Evolutionary conservation across 2,329 filamentous ascomycete species (phyloP), one percentile per base, ranked within the genome.

Genomic region (Gliomastix tumulicola): DNA sequence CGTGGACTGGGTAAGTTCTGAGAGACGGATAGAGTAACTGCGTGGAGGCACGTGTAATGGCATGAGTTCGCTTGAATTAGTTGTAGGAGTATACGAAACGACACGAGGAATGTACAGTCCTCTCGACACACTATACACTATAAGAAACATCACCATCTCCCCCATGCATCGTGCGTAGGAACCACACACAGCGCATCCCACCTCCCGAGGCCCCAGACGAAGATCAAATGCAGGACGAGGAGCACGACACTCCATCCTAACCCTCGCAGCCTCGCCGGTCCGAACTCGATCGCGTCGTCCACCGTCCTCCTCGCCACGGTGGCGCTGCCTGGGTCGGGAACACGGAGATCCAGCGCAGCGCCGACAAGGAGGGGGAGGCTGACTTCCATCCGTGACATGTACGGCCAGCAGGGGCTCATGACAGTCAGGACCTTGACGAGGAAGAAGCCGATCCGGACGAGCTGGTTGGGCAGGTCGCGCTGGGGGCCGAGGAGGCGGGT

Each of bases 331-430:
- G 48, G 36, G 22, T 35, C 36, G 5, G 66, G 57, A 22, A 70
- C 46, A 17, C 62, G 68, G n/a, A 80, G 54, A 39, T 89, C 86
- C 11, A 88, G 48, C 2, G 74, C 76, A 8, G 86, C 87, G 7
- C 90, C 56, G 4, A 73, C 59, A 5, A 94, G 61, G 3, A 94
- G 63, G 4, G 83, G 78, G 45, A 82, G 79, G 5, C 78, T 68
- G 5, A 88, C 60, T 55, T 74, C 74, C 7, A 76, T 65, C 31
- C 73, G 80, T n/a, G 76, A 69, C 30, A 79, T 77, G 39, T 80
- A 79, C 0, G 88, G 88, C 54, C 77, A 78, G 55, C 88, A 95
- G 1, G 82, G 74, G 32, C 72, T 68, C 4, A 74, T 69, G 9
- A 92, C 59, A 0, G 77, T 76, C 11, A 71, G 60, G 8, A 88